Evolutionary conservation across 371 early-diverging fungal genomes (phyloP).

Genomic region (Thermomucor indicae-seudaticae): DNA sequence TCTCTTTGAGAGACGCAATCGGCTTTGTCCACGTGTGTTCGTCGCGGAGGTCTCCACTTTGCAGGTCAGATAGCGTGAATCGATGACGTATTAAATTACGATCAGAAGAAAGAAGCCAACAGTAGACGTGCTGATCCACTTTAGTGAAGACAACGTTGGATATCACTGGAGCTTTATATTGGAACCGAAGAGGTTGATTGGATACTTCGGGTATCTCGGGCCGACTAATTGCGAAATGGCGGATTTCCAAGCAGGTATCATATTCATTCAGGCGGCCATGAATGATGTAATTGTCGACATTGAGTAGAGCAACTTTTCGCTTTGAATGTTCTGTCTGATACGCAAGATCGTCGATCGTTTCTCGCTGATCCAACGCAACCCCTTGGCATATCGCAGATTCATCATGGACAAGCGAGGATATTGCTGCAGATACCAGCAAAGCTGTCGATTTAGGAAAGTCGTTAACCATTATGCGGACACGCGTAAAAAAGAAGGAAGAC

Average conservation of each 20-base stretch:
- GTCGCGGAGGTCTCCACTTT: background rate
- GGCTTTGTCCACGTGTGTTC: background rate
- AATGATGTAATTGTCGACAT: background rate
- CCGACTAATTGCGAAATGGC: background rate
- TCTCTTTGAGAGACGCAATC: background rate
- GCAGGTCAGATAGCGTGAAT: background rate
- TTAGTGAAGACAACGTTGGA: slow-evolving; percentile 3
- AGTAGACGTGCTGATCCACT: background rate
- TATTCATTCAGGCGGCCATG: slow-evolving; percentile 4
- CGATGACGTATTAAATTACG: slow-evolving; percentile 4
- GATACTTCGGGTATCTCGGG: background rate
- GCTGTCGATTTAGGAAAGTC: no score
- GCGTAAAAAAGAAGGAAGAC: no score
- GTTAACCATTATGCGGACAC: no score
- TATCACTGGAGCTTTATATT: slow-evolving; percentile 1
- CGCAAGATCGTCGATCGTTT: background rate
- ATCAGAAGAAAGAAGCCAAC: slow-evolving; percentile 6
- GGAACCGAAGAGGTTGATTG: background rate
- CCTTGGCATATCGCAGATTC: background rate
- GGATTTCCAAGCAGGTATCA: slow-evolving; percentile 4
- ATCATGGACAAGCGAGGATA: background rate
- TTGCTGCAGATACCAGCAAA: background rate
- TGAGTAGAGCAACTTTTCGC: background rate
- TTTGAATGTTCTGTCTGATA: background rate
- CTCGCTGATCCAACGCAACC: no score